A percentile compares a stretch with the other conserved stretches of the same genome.
Evolutionary conservation across 768 basidiomycete genomes (phyloP).

Genomic region (Trametes cingulata): DNA sequence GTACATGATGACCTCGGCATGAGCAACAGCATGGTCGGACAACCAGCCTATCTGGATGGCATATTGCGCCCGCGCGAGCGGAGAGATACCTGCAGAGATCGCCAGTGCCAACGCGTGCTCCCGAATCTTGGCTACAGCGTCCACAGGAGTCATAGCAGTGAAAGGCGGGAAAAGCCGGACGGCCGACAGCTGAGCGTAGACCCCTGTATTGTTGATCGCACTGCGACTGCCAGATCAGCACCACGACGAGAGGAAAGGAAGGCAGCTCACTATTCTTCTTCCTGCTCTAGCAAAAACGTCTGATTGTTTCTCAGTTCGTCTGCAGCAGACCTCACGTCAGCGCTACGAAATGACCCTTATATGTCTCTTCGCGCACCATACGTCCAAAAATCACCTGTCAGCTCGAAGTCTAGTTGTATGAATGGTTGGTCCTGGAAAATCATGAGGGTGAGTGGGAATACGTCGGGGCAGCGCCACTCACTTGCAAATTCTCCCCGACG

Average conservation of each 20-base stretch:
- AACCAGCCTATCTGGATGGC: not conserved
- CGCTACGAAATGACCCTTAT: not conserved
- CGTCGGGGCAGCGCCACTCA: not conserved
- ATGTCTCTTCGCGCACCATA: not conserved
- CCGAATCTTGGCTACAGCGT: not conserved
- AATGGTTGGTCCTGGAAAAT: not conserved
- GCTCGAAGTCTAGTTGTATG: not conserved
- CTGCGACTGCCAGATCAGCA: not conserved
- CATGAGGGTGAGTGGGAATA: not conserved
- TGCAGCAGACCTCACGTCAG: too few species aligned
- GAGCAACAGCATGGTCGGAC: not conserved
- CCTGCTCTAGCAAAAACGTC: not conserved
- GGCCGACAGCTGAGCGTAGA: not conserved
- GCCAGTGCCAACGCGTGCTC: not conserved
- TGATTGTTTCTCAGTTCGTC: conserved; percentile 5
- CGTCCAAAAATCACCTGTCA: not conserved
- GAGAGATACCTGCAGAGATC: not conserved
- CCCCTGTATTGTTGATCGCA: not conserved
- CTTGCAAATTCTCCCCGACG: conserved; percentile 14
- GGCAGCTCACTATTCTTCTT: conserved; percentile 5
- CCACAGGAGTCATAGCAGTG: not conserved
- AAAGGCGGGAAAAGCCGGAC: not conserved
- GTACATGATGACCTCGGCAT: conserved; percentile 1
- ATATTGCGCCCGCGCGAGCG: not conserved
- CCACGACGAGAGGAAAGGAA: not conserved